phyloP scores from a whole-genome alignment of 2,329 filamentous ascomycete species.

The Zymoseptoria pseudotritici region DNA sequence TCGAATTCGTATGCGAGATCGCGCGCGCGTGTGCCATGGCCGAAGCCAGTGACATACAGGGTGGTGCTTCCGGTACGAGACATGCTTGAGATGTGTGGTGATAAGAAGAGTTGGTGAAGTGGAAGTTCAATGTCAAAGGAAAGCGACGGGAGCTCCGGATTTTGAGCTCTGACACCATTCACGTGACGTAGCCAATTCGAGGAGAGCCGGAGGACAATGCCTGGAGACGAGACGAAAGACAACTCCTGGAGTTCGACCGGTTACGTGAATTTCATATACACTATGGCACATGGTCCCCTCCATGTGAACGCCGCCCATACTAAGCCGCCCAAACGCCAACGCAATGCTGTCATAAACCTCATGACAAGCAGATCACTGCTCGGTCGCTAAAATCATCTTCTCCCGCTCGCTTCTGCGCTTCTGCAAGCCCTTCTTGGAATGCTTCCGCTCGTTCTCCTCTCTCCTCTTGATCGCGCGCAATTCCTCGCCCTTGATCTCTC shows the following conservation, averaged over 20 bases:
- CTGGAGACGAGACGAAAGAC: too few relatives aligned
- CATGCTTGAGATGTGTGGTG: slow-evolving; percentile 47
- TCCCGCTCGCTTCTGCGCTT: slow-evolving; percentile 73
- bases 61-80: slow-evolving; percentile 83
- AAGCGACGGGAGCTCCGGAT: not conserved
- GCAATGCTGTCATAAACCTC: slow-evolving; percentile 5
- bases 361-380: slow-evolving; percentile 39
- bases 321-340: slow-evolving; percentile 8
- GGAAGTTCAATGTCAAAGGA: slow-evolving; percentile 1
- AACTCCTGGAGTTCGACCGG: too few relatives aligned
- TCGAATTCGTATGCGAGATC: slow-evolving; percentile 99
- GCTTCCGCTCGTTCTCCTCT: slow-evolving; percentile 90
- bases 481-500: slow-evolving; percentile 88
- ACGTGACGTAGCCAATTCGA: not conserved
- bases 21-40: slow-evolving; percentile 95
- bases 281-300: not conserved
- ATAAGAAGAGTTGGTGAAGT: slow-evolving; percentile 2
- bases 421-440: slow-evolving; percentile 74
- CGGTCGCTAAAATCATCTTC: slow-evolving; percentile 75
- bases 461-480: slow-evolving; percentile 77
- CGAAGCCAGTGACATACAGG: slow-evolving; percentile 98
- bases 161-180: not conserved
- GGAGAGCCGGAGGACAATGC: too few relatives aligned
- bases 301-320: not conserved
- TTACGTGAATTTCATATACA: not conserved